Evolutionary conservation across 106 monocot genomes (phyloP), one percentile per base, ranked within the genome.

Genomic region (Dendrobium huoshanense): DNA sequence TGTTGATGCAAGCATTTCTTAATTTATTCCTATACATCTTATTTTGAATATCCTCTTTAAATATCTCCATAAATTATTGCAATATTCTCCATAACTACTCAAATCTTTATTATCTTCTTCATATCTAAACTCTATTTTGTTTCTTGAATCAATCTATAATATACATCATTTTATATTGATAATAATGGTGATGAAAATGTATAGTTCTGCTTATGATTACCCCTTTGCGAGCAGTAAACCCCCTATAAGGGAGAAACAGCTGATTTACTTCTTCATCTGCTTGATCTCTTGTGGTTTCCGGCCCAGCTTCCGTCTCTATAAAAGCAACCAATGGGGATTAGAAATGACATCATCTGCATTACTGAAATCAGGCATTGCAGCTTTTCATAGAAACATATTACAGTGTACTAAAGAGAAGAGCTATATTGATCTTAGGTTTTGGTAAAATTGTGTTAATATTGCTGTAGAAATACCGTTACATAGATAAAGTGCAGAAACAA

Each of bases 221-320:
- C 91, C 87, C 88, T 88, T 90, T 96, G 4, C 94, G 87, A 72
- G 90, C 86, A 75, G 92, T 92, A 33, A 89, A 87, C 0, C 86
- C 86, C 56, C 85, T 92, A 67, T 81, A 94, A 31, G 96, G 87
- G 17, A 87, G 78, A 73, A 92, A 94, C 47, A 96, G 49, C 70
- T 92, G 82, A 9, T 59, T 65, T 80, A 83, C 78, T 47, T 96
- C 93, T n/a, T 79, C 22, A 25, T 93, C 91, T 13, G 81, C 3
- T 48, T 86, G 78, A 29, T 85, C 91, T 75, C 83, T 79, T 37
- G 31, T 79, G 13, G 54, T 77, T 16, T 72, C 82, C 2, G 72
- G 3, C 44, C 80, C 64, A 22, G 73, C 41, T 33, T 88, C 90
- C 3, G 51, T 72, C 48, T 67, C 77, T 18, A 77, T 40, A 68